phyloP scores from a whole-genome alignment of 2,329 filamentous ascomycete genomes.

The Cercospora sojina region DNA sequence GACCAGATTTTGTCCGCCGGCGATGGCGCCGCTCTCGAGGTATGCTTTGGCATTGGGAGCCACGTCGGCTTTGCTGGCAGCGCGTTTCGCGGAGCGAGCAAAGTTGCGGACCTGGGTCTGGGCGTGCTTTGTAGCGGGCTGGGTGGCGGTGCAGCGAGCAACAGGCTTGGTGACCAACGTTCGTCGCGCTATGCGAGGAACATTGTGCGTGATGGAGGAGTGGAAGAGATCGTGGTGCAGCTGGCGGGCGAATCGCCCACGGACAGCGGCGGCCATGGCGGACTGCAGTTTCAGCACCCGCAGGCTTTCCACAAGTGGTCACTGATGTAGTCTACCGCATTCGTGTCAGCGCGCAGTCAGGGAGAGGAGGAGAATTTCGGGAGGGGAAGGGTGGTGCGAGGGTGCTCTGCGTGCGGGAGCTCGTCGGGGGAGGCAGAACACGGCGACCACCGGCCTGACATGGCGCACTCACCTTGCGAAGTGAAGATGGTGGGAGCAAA shows the following conservation, averaged over 20 bases:
- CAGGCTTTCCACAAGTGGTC: constrained; percentile 69
- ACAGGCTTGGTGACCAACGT: constrained; percentile 32
- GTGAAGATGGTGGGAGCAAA: constrained; percentile 53
- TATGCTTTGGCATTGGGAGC: constrained; percentile 84
- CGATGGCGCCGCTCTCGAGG: constrained; percentile 81
- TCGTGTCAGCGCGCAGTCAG: constrained; percentile 2
- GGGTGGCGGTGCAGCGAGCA: constrained; percentile 20
- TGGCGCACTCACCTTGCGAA: constrained; percentile 47
- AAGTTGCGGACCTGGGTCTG: constrained; percentile 30
- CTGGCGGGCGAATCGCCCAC: constrained; percentile 36
- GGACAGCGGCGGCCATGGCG: constrained; percentile 35
- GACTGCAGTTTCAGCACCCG: constrained; percentile 49
- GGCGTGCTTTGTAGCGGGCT: constrained; percentile 15
- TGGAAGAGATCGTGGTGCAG: constrained; percentile 32
- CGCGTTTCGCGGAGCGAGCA: constrained; percentile 29
- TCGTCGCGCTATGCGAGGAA: constrained; percentile 30
- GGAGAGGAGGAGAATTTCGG: not conserved
- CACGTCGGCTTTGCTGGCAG: constrained; percentile 54
- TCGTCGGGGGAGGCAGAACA: not conserved
- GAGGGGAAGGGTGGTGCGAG: not conserved
- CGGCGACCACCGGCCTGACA: not conserved
- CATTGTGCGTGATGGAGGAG: constrained; percentile 28
- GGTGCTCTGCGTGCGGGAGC: not conserved
- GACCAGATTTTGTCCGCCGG: constrained; percentile 71
- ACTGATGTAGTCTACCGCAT: constrained; percentile 60